A percentile compares a stretch with the other conserved stretches of the same genome.
Conservation (phyloP, 2,329 filamentous ascomycete genomes). For the Shiraia sp. region DNA sequence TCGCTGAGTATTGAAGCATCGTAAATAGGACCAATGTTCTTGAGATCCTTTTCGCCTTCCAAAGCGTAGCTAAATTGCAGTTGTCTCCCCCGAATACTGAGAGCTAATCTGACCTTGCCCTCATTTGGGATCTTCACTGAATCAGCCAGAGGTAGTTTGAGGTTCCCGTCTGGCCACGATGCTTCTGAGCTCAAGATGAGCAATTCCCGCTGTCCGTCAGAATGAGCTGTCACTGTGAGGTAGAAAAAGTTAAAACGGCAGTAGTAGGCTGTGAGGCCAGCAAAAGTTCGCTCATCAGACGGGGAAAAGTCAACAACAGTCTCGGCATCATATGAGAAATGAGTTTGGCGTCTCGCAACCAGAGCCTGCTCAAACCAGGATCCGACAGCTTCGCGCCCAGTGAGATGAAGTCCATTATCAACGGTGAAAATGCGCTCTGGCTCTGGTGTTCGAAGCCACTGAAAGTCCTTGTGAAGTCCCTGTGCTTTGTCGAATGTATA, state of each 20-base stretch:
- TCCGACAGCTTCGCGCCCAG: constrained; percentile 56
- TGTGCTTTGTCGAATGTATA: constrained; percentile 53
- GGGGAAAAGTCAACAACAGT: constrained; percentile 60
- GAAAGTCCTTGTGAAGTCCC: constrained; percentile 57
- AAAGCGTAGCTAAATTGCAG: constrained; percentile 63
- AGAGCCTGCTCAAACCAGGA: constrained; percentile 57
- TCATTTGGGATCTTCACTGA: constrained; percentile 57
- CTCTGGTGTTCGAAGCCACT: constrained; percentile 60
- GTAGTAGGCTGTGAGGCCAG: constrained; percentile 65
- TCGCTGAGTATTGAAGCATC: constrained; percentile 65
- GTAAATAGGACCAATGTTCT: constrained; percentile 58
- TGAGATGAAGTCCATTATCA: constrained; percentile 55
- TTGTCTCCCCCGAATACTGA: constrained; percentile 56
- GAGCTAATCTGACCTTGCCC: constrained; percentile 58
- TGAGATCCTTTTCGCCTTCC: constrained; percentile 48
- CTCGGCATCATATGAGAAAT: constrained; percentile 66
- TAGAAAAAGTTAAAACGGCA: constrained; percentile 69
- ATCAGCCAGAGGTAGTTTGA: constrained; percentile 49
- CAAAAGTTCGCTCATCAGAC: constrained; percentile 63
- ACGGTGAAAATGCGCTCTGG: constrained; percentile 53
- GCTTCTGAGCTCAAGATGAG: constrained; percentile 61
- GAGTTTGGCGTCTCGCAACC: constrained; percentile 58
- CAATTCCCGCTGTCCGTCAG: constrained; percentile 61
- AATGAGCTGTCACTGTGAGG: constrained; percentile 60
- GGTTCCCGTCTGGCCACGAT: constrained; percentile 58